Evolutionary conservation across 345 rosid species (phyloP), one percentile per base, ranked within the genome.

Genomic region (Boechera divaricarpa): DNA sequence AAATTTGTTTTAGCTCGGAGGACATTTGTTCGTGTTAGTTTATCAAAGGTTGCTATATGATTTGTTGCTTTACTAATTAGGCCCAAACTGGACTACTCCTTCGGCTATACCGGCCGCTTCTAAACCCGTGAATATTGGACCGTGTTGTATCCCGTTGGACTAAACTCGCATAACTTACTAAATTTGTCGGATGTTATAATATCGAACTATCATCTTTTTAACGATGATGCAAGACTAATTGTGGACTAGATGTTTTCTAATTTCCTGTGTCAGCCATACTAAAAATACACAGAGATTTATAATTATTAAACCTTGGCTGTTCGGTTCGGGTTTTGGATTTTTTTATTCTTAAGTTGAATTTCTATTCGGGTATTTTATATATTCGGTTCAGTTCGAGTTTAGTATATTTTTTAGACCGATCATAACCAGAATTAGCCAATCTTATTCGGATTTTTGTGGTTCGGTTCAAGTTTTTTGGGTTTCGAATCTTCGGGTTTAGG

Each of bases 11-110:
- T 12, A 29, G 53, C 5, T 45, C 38, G 9, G 54, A 32, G 31
- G 10, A 44, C 44, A 21, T 15, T 41, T 39, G 29, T 28, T 54
- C 29, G 38, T 48, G 15, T 57, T 70, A 32, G 75, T 47, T 70
- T 58, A 32, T 6, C 10, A 2, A n/a, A 31, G 32, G 4, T 44
- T 68, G 15, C 63, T 55, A 24, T 32, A 54, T 65, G 42, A 32
- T 44, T 38, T n/a, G 74, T 29, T 42, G 59, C 36, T 33, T 71
- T 59, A 33, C 58, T 10, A 31, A 65, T 48, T 48, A 6, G 18
- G 0, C 47, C 59, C 0, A 10, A 66, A 66, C 10, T n/a, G 45
- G 55, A 13, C 11, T 7, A 26, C 4, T 12, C 11, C 12, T 53
- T 24, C 2, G 15, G 3, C 32, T 45, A 26, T 41, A 39, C 32